A percentile compares a stretch with the other conserved stretches of the same genome.
Evolutionary conservation across 2,329 filamentous ascomycete genomes (phyloP).

Genomic region (Metarhizium guizhouense): DNA sequence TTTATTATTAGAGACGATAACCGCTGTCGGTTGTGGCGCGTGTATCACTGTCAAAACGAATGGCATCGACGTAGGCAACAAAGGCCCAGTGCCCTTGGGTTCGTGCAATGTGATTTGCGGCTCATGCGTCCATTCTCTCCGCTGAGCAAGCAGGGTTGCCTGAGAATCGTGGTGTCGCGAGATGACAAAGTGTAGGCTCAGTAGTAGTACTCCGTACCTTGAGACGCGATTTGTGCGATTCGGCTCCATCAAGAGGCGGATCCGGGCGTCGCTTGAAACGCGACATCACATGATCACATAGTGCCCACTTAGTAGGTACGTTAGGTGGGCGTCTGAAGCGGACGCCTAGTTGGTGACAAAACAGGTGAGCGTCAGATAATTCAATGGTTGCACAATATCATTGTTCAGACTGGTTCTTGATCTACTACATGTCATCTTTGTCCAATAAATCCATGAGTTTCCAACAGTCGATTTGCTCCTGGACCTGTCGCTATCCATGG

Average conservation of each 20-base stretch:
- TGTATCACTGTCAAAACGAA: neutral
- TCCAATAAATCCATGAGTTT: no score
- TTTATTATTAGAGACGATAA: neutral
- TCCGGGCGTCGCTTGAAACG: neutral
- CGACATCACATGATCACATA: neutral
- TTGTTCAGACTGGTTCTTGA: no score
- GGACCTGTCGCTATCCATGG: no score
- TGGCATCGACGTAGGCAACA: neutral
- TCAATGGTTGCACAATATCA: no score
- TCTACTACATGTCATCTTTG: no score
- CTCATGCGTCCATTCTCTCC: neutral
- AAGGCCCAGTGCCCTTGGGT: neutral
- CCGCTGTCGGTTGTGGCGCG: neutral
- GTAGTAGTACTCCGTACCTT: no score
- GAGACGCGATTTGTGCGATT: slow-evolving; percentile 1
- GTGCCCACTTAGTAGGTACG: no score
- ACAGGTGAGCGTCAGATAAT: no score
- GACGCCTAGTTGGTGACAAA: no score
- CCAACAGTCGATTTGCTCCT: no score
- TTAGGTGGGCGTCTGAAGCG: no score
- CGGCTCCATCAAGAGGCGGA: neutral
- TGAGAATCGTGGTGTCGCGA: slow-evolving; percentile 6
- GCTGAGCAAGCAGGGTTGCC: neutral
- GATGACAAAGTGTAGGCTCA: no score
- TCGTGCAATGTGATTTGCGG: neutral